Conservation (phyloP, 441 rosid genomes). For the Theobroma grandiflorum region DNA sequence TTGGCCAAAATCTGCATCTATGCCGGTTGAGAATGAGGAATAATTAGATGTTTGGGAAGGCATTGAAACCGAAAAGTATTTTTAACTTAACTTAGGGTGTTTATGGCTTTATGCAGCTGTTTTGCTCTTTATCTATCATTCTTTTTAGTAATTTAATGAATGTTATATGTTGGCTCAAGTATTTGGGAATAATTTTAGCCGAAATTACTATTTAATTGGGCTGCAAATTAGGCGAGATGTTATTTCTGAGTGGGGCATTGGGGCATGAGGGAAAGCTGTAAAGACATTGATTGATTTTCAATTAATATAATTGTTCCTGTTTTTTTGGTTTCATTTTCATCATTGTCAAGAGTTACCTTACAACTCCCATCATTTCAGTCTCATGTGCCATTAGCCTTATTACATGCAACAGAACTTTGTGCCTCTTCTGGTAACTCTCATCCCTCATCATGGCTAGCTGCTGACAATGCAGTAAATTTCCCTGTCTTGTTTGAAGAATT, state of each 20-base stretch:
- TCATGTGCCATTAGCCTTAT: neutral
- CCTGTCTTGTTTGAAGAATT: neutral
- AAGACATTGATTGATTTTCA: neutral
- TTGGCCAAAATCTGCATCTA: no score
- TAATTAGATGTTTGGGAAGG: no score
- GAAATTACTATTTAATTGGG: neutral
- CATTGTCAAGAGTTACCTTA: neutral
- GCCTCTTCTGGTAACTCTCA: neutral
- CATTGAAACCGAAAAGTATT: no score
- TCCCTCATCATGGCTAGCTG: neutral
- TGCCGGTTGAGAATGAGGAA: no score
- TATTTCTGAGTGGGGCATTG: neutral
- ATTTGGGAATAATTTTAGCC: neutral
- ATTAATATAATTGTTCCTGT: neutral
- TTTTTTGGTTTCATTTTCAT: neutral
- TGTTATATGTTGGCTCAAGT: neutral
- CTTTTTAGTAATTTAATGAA: no score
- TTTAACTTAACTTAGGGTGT: no score
- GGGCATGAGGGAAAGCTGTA: neutral
- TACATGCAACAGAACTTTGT: neutral
- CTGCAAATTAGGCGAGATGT: neutral
- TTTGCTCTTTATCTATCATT: no score
- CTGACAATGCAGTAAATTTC: neutral
- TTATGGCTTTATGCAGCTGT: no score
- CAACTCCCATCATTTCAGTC: conserved; percentile 2